Evolutionary conservation across 805 yeast species (phyloP).

Genomic region (Sungouiozyma intestinalis): DNA sequence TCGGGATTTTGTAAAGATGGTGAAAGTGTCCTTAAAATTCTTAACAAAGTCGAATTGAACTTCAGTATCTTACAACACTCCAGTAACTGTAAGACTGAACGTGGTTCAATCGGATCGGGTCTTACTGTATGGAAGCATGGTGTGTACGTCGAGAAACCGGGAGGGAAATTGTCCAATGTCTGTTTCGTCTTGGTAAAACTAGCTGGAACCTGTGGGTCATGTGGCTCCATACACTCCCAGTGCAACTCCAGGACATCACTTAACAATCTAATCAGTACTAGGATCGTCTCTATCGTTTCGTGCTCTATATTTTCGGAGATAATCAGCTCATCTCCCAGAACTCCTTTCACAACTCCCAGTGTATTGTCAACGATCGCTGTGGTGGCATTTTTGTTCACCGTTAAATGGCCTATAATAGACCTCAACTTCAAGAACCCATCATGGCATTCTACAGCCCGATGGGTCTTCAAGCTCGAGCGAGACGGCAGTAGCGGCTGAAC

Average conservation of each 20-base stretch:
- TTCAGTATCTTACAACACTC: constrained; percentile 20
- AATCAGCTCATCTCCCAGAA: constrained; percentile 6
- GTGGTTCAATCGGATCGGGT: constrained; percentile 23
- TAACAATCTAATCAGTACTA: constrained; percentile 30
- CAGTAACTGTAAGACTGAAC: constrained; percentile 16
- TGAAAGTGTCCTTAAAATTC: constrained; percentile 15
- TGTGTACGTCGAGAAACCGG: constrained; percentile 28
- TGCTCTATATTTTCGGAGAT: constrained; percentile 3
- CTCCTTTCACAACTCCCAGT: constrained; percentile 4
- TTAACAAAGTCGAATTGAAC: constrained; percentile 22
- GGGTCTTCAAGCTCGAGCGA: constrained; percentile 6
- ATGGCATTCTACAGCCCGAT: constrained; percentile 13
- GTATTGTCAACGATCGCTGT: constrained; percentile 7
- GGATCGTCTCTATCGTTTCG: constrained; percentile 22
- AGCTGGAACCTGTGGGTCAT: constrained; percentile 8
- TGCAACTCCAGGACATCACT: constrained; percentile 30
- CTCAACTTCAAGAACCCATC: constrained; percentile 8
- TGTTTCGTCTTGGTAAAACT: constrained; percentile 10
- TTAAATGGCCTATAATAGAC: constrained; percentile 8
- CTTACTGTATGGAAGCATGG: constrained; percentile 26
- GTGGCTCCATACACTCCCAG: constrained; percentile 25
- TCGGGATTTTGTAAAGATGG: neutral
- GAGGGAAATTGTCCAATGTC: constrained; percentile 15
- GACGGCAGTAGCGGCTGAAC: constrained; percentile 6
- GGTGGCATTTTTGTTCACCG: constrained; percentile 6